Percentiles rank a stretch among this genome's conserved stretches.
Evolutionary conservation across 2,329 filamentous ascomycete genomes (phyloP).

Genomic region (Fusarium marasasianum): DNA sequence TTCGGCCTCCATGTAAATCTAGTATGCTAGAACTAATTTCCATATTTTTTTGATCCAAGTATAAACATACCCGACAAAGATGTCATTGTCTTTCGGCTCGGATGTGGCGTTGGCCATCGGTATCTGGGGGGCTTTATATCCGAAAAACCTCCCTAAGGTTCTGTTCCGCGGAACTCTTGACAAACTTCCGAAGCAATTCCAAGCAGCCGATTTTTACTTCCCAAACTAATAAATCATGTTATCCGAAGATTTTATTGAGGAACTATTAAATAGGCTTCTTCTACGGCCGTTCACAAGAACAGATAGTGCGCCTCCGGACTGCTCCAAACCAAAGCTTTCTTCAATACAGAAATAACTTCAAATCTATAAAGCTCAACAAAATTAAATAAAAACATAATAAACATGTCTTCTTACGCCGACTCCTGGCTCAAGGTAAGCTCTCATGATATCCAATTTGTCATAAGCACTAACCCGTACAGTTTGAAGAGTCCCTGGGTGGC

Average conservation of each 20-base stretch:
- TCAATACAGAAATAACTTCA: background rate
- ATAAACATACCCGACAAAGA: background rate
- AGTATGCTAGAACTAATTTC: background rate
- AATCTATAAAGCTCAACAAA: background rate
- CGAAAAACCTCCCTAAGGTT: background rate
- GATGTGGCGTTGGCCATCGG: background rate
- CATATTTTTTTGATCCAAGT: background rate
- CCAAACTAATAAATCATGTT: fast-evolving
- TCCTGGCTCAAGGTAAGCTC: background rate
- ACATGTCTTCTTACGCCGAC: background rate
- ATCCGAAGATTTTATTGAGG: background rate
- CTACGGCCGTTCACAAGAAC: background rate
- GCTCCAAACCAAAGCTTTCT: background rate
- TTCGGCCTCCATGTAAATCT: fast-evolving
- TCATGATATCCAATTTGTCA: fast-evolving
- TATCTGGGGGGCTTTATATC: background rate
- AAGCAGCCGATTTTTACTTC: background rate
- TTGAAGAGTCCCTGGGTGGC: background rate
- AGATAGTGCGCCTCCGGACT: fast-evolving
- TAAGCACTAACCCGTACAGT: background rate
- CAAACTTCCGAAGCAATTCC: background rate
- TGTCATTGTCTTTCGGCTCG: background rate
- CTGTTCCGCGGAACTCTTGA: background rate
- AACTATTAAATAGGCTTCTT: background rate
- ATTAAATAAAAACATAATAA: background rate